phyloP scores from a whole-genome alignment of 1,139 yeast genomes.

The Candida glucosophila region DNA sequence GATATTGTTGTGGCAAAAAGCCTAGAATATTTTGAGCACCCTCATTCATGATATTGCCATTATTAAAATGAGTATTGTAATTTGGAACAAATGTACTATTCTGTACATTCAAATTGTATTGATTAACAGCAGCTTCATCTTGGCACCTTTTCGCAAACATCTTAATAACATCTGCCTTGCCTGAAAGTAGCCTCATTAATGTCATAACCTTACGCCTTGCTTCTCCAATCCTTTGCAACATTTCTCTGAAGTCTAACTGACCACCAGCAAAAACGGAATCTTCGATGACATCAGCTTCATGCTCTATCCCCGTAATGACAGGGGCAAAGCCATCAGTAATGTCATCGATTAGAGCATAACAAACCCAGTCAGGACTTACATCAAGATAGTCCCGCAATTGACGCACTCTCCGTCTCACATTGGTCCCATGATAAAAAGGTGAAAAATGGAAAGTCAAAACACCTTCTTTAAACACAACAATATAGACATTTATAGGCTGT shows the following conservation, averaged over 20 bases:
- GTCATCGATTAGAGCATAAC: constrained; percentile 89
- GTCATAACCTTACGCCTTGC: constrained; percentile 89
- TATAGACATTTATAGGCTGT: constrained; percentile 82
- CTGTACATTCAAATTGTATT: background rate
- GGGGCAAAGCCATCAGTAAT: constrained; percentile 96
- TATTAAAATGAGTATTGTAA: background rate
- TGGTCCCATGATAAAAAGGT: constrained; percentile 75
- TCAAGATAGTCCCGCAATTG: constrained; percentile 82
- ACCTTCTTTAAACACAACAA: constrained; percentile 81
- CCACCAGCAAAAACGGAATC: constrained; percentile 48
- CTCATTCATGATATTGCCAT: background rate
- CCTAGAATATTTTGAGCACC: background rate
- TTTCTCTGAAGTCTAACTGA: constrained; percentile 50
- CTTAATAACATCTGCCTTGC: constrained; percentile 94
- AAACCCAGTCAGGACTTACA: constrained; percentile 87
- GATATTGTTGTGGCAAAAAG: too few relatives aligned
- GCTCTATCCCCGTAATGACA: constrained; percentile 74
- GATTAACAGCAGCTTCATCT: constrained; percentile 38
- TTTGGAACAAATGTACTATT: background rate
- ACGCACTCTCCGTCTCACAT: constrained; percentile 85
- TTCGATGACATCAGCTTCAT: constrained; percentile 88
- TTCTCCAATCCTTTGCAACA: constrained; percentile 80
- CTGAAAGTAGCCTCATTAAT: constrained; percentile 78
- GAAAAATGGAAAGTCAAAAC: constrained; percentile 79
- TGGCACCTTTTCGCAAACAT: constrained; percentile 97